Base-by-base conservation (phyloP, 225 moss, liverwort and hornwort genomes). In the Physcomitrellopsis africana region DNA sequence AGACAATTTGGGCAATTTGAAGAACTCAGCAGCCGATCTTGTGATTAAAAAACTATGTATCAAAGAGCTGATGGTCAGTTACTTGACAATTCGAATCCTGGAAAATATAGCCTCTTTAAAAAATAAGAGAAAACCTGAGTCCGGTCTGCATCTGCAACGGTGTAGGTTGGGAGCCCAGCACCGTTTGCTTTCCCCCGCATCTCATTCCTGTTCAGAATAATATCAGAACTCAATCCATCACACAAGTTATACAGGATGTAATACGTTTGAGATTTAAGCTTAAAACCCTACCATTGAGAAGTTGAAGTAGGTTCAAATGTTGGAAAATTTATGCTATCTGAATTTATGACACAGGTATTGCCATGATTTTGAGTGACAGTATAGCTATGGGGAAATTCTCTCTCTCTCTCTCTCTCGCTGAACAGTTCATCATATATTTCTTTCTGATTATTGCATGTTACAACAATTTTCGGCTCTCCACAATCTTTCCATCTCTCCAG, bases 401-500 rank as follows among this genome's bases (percentile, higher is more conserved):
- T 56, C 65, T 26, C 24, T 54, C 42, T 16, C 51, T 32, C 20
- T 51, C 69, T 26, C 24, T 54, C 42, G 47, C 47, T 11, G 47
- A 14, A 51, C 58, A 45, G 27, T 14, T 5, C 12, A 11, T 65
- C 92, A 65, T 84, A 92, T 92, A 99, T 89, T 74, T 95, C 95
- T 67, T 92, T 88, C 73, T 95, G 95, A 83, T 81, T 93, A 72
- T 85, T 95, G 90, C 97, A 99, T 20, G 93, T 95, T 20, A 99
- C 93, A 67, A 99, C 97, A 62, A 99, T 99, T 83, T 99, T 99
- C 15, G 93, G 94, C 80, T 95, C 92, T 62, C 97, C 93, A 74
- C 93, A 99, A 76, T 95, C 90, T 75, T 95, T 93, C 95, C 97
- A 99, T 76, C 81, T 93, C 66, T 80, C 91, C 81, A 99, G 64